Conservation (phyloP, 768 basidiomycete species). For the Leccinum ochraceum region DNA sequence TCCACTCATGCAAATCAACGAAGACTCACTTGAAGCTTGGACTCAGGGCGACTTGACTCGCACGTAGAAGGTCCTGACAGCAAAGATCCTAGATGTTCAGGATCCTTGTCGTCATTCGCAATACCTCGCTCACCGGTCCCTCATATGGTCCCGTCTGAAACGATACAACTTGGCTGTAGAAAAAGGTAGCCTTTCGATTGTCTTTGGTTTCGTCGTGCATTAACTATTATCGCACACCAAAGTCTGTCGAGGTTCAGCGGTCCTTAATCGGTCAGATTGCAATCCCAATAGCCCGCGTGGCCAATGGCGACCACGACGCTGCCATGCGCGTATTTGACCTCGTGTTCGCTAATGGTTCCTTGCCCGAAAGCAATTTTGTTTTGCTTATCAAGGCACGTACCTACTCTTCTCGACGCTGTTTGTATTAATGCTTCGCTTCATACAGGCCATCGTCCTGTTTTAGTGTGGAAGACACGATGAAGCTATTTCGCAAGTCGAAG, state of each 20-base stretch:
- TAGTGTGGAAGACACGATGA: constrained; percentile 7
- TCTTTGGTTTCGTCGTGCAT: too few relatives aligned
- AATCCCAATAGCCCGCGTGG: background rate
- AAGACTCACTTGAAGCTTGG: constrained; percentile 1
- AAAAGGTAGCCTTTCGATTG: background rate
- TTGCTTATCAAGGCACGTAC: constrained; percentile 12
- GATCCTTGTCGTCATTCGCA: background rate
- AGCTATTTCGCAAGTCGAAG: constrained; percentile 1
- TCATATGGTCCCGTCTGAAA: background rate
- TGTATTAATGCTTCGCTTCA: background rate
- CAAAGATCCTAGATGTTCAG: background rate
- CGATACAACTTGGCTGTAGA: constrained; percentile 1
- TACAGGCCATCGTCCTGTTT: constrained; percentile 10
- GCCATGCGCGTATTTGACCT: constrained; percentile 13
- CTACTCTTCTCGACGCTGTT: fast-evolving
- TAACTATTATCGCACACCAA: background rate
- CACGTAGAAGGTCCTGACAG: background rate
- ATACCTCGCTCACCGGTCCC: background rate
- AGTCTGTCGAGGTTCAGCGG: constrained; percentile 8
- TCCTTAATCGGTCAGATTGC: constrained; percentile 17
- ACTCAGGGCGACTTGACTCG: background rate
- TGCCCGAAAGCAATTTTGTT: constrained; percentile 8
- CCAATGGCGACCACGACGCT: constrained; percentile 4
- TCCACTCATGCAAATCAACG: background rate
- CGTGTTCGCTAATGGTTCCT: background rate